Evolutionary conservation across 2,329 filamentous ascomycete genomes (phyloP).

Genomic region (Rasamsonia emersonii): DNA sequence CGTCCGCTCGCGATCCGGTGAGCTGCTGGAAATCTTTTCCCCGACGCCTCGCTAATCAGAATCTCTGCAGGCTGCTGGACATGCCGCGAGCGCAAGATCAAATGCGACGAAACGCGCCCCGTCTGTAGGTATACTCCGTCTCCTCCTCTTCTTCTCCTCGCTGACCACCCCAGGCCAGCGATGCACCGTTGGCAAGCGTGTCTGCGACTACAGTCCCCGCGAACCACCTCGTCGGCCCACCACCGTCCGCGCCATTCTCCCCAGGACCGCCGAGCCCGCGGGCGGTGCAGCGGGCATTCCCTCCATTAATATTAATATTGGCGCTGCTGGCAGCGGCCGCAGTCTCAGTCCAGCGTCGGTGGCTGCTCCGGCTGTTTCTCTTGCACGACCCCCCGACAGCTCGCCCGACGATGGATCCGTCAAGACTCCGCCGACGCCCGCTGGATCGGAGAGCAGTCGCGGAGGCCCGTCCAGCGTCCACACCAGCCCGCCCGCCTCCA

Average conservation of each 20-base stretch:
- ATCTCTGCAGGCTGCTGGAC: slow-evolving; percentile 1
- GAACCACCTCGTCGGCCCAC: slow-evolving; percentile 1
- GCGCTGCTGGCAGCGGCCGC: neutral
- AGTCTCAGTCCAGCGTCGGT: neutral
- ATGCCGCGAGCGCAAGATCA: slow-evolving; percentile 1
- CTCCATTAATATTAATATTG: too few species aligned
- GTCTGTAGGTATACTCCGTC: too few species aligned
- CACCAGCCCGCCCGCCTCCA: neutral
- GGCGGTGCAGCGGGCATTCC: neutral
- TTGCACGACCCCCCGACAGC: slow-evolving; percentile 1
- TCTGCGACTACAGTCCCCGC: neutral
- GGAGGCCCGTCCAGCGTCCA: neutral
- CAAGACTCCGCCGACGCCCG: neutral
- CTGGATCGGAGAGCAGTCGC: neutral
- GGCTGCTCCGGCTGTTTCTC: slow-evolving; percentile 1
- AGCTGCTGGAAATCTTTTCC: neutral
- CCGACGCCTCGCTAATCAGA: neutral
- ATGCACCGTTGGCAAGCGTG: neutral
- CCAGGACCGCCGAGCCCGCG: neutral
- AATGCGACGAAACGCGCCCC: slow-evolving; percentile 1
- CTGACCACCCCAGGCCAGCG: too few species aligned
- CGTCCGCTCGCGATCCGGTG: slow-evolving; percentile 1
- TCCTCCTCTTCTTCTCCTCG: too few species aligned
- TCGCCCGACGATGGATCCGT: slow-evolving; percentile 2
- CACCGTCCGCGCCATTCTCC: neutral